Conservation (phyloP, 2,329 filamentous ascomycete species). For the Alternaria consortialis region DNA sequence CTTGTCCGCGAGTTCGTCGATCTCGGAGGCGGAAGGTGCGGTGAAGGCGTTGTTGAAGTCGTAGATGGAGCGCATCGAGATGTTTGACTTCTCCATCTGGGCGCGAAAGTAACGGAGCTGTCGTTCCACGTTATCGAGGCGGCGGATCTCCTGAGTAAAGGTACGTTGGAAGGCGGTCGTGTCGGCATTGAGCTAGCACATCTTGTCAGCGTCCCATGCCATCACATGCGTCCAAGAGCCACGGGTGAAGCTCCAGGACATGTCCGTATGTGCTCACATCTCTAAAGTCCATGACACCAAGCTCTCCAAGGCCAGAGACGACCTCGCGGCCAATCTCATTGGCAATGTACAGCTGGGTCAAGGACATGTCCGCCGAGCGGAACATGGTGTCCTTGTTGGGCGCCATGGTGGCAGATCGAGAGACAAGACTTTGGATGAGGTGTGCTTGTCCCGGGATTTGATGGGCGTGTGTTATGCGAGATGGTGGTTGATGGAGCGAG, state of each 20-base stretch:
- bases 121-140: slow-evolving; percentile 96
- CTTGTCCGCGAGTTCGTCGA: slow-evolving; percentile 92
- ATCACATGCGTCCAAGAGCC: slow-evolving; percentile 28
- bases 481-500: slow-evolving; percentile 42
- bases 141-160: slow-evolving; percentile 96
- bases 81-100: slow-evolving; percentile 93
- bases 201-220: slow-evolving; percentile 33
- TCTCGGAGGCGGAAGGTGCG: slow-evolving; percentile 89
- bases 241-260: slow-evolving; percentile 23
- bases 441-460: slow-evolving; percentile 37
- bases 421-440: slow-evolving; percentile 33
- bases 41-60: slow-evolving; percentile 89
- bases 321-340: slow-evolving; percentile 99
- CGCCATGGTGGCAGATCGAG: slow-evolving; percentile 62
- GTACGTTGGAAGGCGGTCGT: slow-evolving; percentile 95
- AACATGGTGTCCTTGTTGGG: slow-evolving; percentile 87
- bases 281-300: slow-evolving; percentile 95
- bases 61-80: slow-evolving; percentile 87
- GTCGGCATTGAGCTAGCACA: slow-evolving; percentile 82
- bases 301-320: slow-evolving; percentile 93
- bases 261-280: slow-evolving; percentile 71
- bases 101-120: slow-evolving; percentile 94
- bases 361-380: slow-evolving; percentile 99
- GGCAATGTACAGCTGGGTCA: slow-evolving; percentile 99
- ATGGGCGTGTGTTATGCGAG: slow-evolving; percentile 31